phyloP scores from a whole-genome alignment of 768 basidiomycete genomes.

The Nidula microcarpa region DNA sequence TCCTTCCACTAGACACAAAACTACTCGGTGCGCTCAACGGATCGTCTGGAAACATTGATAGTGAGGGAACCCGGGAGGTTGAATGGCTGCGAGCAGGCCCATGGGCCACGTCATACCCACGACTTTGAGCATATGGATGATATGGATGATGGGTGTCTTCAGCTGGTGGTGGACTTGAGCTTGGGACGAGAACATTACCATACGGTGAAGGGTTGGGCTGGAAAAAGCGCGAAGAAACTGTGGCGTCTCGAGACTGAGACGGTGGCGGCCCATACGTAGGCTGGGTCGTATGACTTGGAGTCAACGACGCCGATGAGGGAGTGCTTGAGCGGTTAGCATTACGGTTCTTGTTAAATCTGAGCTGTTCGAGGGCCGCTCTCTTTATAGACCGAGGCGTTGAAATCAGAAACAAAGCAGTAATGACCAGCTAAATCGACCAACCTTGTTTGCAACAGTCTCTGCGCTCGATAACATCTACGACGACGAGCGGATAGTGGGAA shows the following conservation, averaged over 20 bases:
- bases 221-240: constrained; percentile 63
- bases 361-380: constrained; percentile 43
- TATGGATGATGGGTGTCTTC: constrained; percentile 35
- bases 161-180: constrained; percentile 60
- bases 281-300: constrained; percentile 14
- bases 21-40: constrained; percentile 58
- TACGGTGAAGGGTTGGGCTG: constrained; percentile 39
- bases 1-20: constrained; percentile 40
- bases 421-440: too few species aligned
- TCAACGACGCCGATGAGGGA: constrained; percentile 21
- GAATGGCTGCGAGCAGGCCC: constrained; percentile 32
- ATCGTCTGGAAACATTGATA: constrained; percentile 35
- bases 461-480: constrained; percentile 45
- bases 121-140: constrained; percentile 32
- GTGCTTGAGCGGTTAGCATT: constrained; percentile 22
- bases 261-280: constrained; percentile 38
- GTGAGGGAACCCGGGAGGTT: constrained; percentile 32
- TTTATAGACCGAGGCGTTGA: constrained; percentile 7
- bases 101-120: constrained; percentile 38
- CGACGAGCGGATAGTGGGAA: constrained; percentile 9
- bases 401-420: too few species aligned
- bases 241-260: constrained; percentile 73
- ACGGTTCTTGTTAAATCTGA: constrained; percentile 38
- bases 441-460: constrained; percentile 38
- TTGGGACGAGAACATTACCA: constrained; percentile 69